phyloP scores from a whole-genome alignment of 2,329 filamentous ascomycete species.

The Aspergillus unguis region DNA sequence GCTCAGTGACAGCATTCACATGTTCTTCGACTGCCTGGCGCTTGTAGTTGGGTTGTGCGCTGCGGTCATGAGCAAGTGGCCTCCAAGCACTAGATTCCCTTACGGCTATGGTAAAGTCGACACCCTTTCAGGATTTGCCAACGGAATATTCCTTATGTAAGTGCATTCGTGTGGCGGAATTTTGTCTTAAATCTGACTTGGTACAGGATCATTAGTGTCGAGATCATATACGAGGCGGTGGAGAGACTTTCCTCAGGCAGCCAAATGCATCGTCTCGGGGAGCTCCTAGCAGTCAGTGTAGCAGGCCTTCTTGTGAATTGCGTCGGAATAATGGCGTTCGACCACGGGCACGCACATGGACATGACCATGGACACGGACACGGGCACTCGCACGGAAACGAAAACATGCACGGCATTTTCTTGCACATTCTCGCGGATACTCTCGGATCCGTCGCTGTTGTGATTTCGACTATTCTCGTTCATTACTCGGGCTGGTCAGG shows the following conservation, averaged over 20 bases:
- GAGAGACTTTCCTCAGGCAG: constrained; percentile 81
- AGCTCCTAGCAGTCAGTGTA: constrained; percentile 84
- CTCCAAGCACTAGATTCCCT: constrained; percentile 80
- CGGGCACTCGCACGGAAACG: constrained; percentile 68
- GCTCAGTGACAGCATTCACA: constrained; percentile 97
- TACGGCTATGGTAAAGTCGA: constrained; percentile 98
- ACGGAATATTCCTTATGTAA: constrained; percentile 89
- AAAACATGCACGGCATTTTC: constrained; percentile 98
- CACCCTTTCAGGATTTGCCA: constrained; percentile 91
- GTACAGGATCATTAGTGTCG: constrained; percentile 80
- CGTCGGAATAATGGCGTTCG: constrained; percentile 84
- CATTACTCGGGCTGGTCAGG: constrained; percentile 86
- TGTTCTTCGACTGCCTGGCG: constrained; percentile 98
- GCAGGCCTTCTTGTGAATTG: constrained; percentile 86
- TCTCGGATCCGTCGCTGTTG: constrained; percentile 88
- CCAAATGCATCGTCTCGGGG: constrained; percentile 76
- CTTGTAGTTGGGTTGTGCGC: constrained; percentile 86
- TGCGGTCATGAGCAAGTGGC: constrained; percentile 95
- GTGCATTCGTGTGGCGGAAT: constrained; percentile 24
- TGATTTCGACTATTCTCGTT: constrained; percentile 83
- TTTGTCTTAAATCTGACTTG: constrained; percentile 13
- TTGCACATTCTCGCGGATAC: constrained; percentile 93
- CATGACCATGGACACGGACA: constrained; percentile 48
- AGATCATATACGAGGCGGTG: constrained; percentile 92
- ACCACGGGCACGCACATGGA: constrained; percentile 56